phyloP scores from a whole-genome alignment of 2,329 filamentous ascomycete genomes.

The Aspergillus terreus region DNA sequence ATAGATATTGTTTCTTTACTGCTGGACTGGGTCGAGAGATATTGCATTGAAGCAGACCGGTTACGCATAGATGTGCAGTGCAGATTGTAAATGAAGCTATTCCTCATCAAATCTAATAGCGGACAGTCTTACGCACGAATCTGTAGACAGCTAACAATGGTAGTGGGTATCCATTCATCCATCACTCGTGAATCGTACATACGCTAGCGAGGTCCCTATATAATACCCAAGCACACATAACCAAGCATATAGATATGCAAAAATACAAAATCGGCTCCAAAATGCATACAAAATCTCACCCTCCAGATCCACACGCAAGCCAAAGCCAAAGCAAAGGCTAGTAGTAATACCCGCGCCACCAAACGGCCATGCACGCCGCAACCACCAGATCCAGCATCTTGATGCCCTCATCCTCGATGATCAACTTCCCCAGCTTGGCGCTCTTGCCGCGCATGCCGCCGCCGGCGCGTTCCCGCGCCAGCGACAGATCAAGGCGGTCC shows the following conservation, averaged over 20 bases:
- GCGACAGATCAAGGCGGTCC: constrained; percentile 63
- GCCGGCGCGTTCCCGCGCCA: constrained; percentile 79
- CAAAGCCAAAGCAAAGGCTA: background rate
- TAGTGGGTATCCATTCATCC: constrained; percentile 4
- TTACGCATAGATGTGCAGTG: no score
- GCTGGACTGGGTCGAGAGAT: no score
- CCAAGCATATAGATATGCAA: background rate
- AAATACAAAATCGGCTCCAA: background rate
- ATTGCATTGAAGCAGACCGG: no score
- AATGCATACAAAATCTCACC: background rate
- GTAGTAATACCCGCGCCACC: constrained; percentile 68
- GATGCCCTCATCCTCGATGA: constrained; percentile 81
- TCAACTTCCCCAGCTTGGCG: constrained; percentile 90
- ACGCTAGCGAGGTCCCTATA: background rate
- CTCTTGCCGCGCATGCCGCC: constrained; percentile 81
- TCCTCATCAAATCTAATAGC: no score
- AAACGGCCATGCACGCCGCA: constrained; percentile 85
- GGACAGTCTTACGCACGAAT: no score
- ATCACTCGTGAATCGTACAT: constrained; percentile 5
- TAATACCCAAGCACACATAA: background rate
- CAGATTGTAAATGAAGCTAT: no score
- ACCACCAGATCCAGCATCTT: constrained; percentile 96
- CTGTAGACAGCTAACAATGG: no score
- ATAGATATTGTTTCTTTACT: no score
- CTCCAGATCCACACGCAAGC: background rate